Percentiles rank a stretch among this genome's conserved stretches.
Evolutionary conservation across 2,329 filamentous ascomycete species (phyloP).

Genomic region (Colletotrichum truncatum): DNA sequence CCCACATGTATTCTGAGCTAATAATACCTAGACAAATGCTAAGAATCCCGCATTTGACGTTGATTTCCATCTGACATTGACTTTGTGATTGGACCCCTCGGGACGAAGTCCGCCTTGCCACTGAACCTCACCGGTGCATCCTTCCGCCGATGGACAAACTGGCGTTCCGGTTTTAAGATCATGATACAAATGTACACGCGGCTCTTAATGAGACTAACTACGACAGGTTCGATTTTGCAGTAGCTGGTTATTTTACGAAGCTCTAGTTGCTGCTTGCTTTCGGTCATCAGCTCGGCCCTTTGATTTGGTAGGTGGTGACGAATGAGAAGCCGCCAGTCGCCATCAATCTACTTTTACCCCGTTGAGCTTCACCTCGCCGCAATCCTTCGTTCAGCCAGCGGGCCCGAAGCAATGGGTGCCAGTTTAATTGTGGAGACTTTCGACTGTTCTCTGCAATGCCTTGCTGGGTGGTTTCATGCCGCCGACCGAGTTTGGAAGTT

Average conservation of each 20-base stretch:
- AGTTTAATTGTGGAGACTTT: neutral
- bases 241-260: neutral
- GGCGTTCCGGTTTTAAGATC: neutral
- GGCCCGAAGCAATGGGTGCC: neutral
- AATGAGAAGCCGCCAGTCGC: neutral
- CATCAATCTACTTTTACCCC: neutral
- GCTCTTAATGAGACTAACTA: neutral
- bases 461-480: neutral
- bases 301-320: neutral
- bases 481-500: neutral
- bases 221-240: constrained; percentile 6
- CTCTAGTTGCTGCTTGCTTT: neutral
- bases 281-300: neutral
- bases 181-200: neutral
- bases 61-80: neutral
- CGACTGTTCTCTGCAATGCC: neutral
- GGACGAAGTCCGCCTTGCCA: neutral
- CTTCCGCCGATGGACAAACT: neutral
- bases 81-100: neutral
- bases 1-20: constrained; percentile 21
- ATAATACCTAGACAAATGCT: constrained; percentile 19
- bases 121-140: neutral
- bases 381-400: neutral
- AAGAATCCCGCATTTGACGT: constrained; percentile 13
- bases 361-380: neutral